A percentile compares a stretch with the other conserved stretches of the same genome.
Evolutionary conservation across 176 grass and related monocot genomes (phyloP).

Genomic region (Oryza nivara): DNA sequence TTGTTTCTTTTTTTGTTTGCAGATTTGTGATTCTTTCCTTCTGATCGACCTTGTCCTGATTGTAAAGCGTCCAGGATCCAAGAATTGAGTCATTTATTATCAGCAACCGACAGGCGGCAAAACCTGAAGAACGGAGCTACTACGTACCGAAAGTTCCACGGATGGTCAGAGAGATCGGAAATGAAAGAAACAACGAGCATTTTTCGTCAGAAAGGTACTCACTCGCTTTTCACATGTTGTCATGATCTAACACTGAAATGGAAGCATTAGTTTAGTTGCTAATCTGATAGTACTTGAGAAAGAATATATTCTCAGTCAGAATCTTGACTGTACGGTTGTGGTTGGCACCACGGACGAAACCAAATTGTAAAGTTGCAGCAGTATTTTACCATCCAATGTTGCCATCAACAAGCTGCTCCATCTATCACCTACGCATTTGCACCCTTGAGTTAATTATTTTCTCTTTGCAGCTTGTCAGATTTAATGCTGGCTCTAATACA

Average conservation of each 20-base stretch:
- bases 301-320: neutral
- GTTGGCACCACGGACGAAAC: neutral
- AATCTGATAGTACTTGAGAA: neutral
- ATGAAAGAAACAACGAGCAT: neutral
- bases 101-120: neutral
- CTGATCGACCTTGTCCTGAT: neutral
- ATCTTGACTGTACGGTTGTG: neutral
- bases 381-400: neutral
- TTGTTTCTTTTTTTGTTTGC: neutral
- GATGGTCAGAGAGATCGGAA: neutral
- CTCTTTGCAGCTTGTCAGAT: neutral
- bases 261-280: neutral
- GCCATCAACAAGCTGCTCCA: neutral
- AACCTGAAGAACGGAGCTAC: neutral
- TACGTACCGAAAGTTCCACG: neutral
- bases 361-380: neutral
- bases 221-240: neutral
- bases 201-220: neutral
- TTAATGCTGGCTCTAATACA: neutral
- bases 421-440: neutral
- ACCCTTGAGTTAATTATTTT: neutral
- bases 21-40: constrained; percentile 37
- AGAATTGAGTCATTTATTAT: neutral
- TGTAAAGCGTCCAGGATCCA: neutral
- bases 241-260: neutral